A percentile compares a stretch with the other conserved stretches of the same genome.
Evolutionary conservation across 1,284 basidiomycete genomes (phyloP).

Genomic region (Moesziomyces sp.): DNA sequence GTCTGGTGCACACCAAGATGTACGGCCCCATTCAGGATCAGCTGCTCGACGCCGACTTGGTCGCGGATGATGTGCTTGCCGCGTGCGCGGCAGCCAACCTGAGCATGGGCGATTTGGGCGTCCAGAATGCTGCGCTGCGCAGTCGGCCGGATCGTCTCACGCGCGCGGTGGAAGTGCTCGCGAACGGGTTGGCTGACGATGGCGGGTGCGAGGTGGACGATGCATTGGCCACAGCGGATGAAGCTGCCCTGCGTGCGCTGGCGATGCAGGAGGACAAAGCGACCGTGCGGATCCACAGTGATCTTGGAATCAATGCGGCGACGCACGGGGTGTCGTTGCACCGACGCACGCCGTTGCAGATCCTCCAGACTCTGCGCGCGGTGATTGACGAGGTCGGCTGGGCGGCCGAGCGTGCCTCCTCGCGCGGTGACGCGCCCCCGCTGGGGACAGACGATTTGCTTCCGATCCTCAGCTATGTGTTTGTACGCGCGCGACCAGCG

Average conservation of each 20-base stretch:
- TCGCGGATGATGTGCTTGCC: constrained; percentile 26
- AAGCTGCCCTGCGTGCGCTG: constrained; percentile 2
- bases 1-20: constrained; percentile 42
- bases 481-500: constrained; percentile 23
- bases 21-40: constrained; percentile 39
- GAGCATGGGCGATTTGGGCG: constrained; percentile 27
- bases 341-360: constrained; percentile 40
- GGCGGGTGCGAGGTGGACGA: constrained; percentile 24
- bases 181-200: constrained; percentile 22
- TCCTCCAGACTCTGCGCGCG: constrained; percentile 33
- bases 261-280: no score
- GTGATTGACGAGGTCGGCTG: constrained; percentile 37
- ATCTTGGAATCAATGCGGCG: no score
- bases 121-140: constrained; percentile 18
- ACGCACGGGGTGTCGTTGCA: background rate
- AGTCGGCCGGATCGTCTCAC: constrained; percentile 19
- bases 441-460: constrained; percentile 41
- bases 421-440: constrained; percentile 6
- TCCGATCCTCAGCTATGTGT: constrained; percentile 37
- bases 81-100: constrained; percentile 25
- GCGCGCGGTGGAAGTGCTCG: constrained; percentile 15
- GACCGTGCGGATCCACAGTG: no score
- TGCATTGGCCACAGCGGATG: constrained; percentile 14
- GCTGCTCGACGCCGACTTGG: constrained; percentile 26
- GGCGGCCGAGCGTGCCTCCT: constrained; percentile 13